A percentile compares a stretch with the other conserved stretches of the same genome.
Evolutionary conservation across 352 stramenopile species (phyloP).

Genomic region (Phytophthora megakarya): DNA sequence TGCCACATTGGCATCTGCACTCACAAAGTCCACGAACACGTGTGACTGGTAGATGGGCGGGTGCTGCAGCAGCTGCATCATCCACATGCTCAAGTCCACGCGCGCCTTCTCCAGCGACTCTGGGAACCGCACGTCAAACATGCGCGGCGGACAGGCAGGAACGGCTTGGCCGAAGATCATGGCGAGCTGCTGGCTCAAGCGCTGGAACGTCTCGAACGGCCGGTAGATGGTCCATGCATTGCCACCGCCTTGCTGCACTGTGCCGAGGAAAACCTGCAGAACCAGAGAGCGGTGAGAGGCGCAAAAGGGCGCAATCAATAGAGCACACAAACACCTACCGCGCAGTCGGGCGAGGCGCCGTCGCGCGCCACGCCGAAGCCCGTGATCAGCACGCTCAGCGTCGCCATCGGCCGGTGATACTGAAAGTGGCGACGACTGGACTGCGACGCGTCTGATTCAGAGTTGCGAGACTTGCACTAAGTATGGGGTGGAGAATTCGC

Average conservation of each 20-base stretch:
- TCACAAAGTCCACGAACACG: constrained; percentile 85
- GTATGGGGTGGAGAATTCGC: constrained; percentile 10
- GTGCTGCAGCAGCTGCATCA: constrained; percentile 82
- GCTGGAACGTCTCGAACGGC: constrained; percentile 76
- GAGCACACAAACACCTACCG: constrained; percentile 38
- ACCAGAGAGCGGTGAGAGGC: constrained; percentile 13
- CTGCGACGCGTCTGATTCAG: constrained; percentile 29
- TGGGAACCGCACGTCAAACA: constrained; percentile 66
- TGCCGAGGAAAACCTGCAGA: constrained; percentile 73
- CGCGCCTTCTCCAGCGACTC: constrained; percentile 76
- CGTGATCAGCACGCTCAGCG: constrained; percentile 74
- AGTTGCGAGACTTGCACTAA: constrained; percentile 12
- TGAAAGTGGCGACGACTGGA: constrained; percentile 32
- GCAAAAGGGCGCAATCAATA: neutral
- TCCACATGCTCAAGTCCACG: constrained; percentile 78
- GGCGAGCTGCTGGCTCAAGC: constrained; percentile 64
- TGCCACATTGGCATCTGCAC: constrained; percentile 74
- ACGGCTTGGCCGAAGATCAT: constrained; percentile 76
- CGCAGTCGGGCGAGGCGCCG: constrained; percentile 47
- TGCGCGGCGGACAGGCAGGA: constrained; percentile 56
- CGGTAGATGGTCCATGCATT: constrained; percentile 81
- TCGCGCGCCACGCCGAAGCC: constrained; percentile 75
- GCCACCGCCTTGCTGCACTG: constrained; percentile 69
- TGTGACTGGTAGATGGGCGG: constrained; percentile 83
- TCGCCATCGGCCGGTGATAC: constrained; percentile 45